Conservation (phyloP, 2,329 filamentous ascomycete genomes). For the Aotearoamyces nothofagi region DNA sequence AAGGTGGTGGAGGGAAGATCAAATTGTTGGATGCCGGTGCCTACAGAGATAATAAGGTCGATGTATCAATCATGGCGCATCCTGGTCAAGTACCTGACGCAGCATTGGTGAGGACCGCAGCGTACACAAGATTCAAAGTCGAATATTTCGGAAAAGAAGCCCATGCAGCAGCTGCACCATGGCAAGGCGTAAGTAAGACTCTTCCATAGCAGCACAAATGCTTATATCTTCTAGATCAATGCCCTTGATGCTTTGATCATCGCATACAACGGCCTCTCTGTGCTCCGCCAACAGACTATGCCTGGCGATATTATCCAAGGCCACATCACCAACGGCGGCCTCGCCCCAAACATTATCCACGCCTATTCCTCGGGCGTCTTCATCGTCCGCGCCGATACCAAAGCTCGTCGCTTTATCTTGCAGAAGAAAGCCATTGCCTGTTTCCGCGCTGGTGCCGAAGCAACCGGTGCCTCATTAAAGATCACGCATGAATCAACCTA, state of each 20-base stretch:
- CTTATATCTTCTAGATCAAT: too few species aligned
- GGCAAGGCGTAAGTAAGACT: too few species aligned
- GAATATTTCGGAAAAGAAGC: conserved; percentile 38
- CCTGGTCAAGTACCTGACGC: conserved; percentile 22
- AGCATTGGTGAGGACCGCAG: conserved; percentile 34
- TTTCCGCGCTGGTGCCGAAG: conserved; percentile 30
- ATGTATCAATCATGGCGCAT: conserved; percentile 25
- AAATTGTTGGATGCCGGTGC: conserved; percentile 27
- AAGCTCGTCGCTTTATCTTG: conserved; percentile 25
- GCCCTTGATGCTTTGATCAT: conserved; percentile 40
- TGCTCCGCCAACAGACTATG: conserved; percentile 39
- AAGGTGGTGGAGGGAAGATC: conserved; percentile 25
- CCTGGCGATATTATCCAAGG: conserved; percentile 32
- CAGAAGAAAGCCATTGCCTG: conserved; percentile 27
- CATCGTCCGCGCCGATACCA: conserved; percentile 27
- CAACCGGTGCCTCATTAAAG: conserved; percentile 32
- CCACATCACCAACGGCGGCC: conserved; percentile 35
- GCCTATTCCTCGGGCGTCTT: conserved; percentile 29
- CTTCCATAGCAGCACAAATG: too few species aligned
- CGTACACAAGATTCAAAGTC: conserved; percentile 31
- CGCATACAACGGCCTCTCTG: conserved; percentile 30
- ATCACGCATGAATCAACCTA: conserved; percentile 29
- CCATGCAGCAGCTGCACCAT: conserved; percentile 40
- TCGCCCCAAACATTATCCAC: conserved; percentile 40
- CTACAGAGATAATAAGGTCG: conserved; percentile 21